A percentile compares a stretch with the other conserved stretches of the same genome.
phyloP scores from a whole-genome alignment of 1,284 basidiomycete genomes.

The Microbotryum violaceum region DNA sequence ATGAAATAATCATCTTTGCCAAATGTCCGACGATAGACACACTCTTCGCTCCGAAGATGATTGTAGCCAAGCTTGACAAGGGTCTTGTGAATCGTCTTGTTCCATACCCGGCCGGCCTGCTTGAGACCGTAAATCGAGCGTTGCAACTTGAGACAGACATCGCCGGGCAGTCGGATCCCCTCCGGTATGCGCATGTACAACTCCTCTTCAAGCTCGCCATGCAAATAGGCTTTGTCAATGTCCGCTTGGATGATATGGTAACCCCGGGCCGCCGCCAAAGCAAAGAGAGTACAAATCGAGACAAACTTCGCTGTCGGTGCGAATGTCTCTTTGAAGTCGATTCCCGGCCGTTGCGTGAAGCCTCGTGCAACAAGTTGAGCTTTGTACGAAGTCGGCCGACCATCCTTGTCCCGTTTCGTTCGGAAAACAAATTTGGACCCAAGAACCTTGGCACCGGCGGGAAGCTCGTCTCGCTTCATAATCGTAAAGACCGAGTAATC shows the following conservation, averaged over 20 bases:
- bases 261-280: constrained; percentile 40
- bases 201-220: constrained; percentile 44
- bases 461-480: constrained; percentile 11
- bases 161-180: constrained; percentile 21
- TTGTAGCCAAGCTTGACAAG: constrained; percentile 35
- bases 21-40: constrained; percentile 21
- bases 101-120: constrained; percentile 43
- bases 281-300: constrained; percentile 41
- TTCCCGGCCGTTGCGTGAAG: constrained; percentile 44
- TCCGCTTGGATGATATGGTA: constrained; percentile 45
- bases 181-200: constrained; percentile 42
- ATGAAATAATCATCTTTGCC: constrained; percentile 13
- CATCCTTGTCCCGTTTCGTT: constrained; percentile 41
- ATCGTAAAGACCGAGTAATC: neutral
- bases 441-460: constrained; percentile 33
- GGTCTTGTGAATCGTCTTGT: constrained; percentile 34
- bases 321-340: constrained; percentile 47
- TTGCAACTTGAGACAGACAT: constrained; percentile 13
- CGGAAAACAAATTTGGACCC: constrained; percentile 42
- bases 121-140: constrained; percentile 42
- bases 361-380: constrained; percentile 46
- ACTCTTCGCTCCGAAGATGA: constrained; percentile 30
- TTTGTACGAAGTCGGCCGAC: constrained; percentile 40
- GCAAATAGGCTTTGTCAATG: constrained; percentile 28
- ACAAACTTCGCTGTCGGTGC: constrained; percentile 43